A percentile compares a stretch with the other conserved stretches of the same genome.
Evolutionary conservation across 805 yeast species (phyloP).

Genomic region (Kluyveromyces aestuarii): DNA sequence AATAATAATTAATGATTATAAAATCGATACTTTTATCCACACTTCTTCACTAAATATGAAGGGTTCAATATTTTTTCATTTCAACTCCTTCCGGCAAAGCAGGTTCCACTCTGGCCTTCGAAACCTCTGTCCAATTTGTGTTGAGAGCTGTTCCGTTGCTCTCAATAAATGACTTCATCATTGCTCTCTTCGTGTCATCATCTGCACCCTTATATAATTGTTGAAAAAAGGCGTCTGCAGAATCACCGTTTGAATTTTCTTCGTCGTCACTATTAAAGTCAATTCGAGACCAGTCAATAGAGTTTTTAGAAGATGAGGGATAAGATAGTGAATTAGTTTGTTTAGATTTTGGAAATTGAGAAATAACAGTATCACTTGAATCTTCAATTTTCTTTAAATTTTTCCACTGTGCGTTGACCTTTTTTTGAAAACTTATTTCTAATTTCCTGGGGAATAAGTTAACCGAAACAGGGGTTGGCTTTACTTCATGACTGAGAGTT

Average conservation of each 20-base stretch:
- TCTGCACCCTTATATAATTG: conserved; percentile 70
- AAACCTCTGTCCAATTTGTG: conserved; percentile 89
- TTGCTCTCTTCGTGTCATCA: conserved; percentile 82
- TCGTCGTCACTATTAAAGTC: conserved; percentile 39
- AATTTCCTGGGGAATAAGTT: conserved; percentile 63
- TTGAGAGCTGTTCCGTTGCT: conserved; percentile 90
- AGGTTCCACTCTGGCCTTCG: conserved; percentile 51
- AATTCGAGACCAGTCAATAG: conserved; percentile 62
- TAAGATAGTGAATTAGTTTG: conserved; percentile 26
- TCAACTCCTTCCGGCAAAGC: conserved; percentile 71
- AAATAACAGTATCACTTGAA: not conserved
- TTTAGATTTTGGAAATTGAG: not conserved
- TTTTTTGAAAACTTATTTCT: conserved; percentile 55
- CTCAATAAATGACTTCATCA: conserved; percentile 94
- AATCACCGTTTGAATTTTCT: conserved; percentile 36
- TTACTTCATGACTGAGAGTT: conserved; percentile 45
- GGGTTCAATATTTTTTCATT: conserved; percentile 41
- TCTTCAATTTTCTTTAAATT: conserved; percentile 27
- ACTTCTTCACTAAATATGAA: not conserved
- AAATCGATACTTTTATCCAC: not conserved
- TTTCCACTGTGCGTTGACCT: conserved; percentile 41
- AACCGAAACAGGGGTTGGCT: conserved; percentile 34
- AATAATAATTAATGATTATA: not conserved
- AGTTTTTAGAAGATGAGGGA: conserved; percentile 56
- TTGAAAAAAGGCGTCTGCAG: conserved; percentile 63